Evolutionary conservation across 768 basidiomycete species (phyloP).

Genomic region (Podaxis mareebaensis): DNA sequence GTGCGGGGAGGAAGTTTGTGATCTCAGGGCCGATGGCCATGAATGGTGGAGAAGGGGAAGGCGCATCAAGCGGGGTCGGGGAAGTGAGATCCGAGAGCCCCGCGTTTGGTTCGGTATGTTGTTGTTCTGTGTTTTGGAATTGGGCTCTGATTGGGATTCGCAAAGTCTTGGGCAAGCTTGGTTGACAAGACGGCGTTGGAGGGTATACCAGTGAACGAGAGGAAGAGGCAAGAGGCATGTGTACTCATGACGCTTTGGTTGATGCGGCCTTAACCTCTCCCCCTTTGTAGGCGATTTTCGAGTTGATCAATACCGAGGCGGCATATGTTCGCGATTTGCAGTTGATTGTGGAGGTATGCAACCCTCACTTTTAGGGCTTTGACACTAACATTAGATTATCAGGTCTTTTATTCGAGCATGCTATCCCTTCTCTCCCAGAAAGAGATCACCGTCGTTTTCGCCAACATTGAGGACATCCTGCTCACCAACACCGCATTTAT

Average conservation of each 20-base stretch:
- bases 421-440: slow-evolving; percentile 71
- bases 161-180: slow-evolving; percentile 88
- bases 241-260: not conserved
- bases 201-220: slow-evolving; percentile 74
- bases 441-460: slow-evolving; percentile 82
- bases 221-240: slow-evolving; percentile 83
- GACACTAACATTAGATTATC: not conserved
- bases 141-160: not conserved
- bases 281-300: slow-evolving; percentile 76
- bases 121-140: not conserved
- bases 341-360: slow-evolving; percentile 80
- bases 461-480: slow-evolving; percentile 91
- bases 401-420: slow-evolving; percentile 88
- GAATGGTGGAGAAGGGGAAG: slow-evolving; percentile 15
- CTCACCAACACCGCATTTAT: slow-evolving; percentile 89
- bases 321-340: slow-evolving; percentile 92
- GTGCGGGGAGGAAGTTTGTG: slow-evolving; percentile 37
- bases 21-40: slow-evolving; percentile 73
- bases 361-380: not conserved
- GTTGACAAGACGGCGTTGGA: slow-evolving; percentile 84
- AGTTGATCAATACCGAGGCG: slow-evolving; percentile 88
- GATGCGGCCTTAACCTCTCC: not conserved
- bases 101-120: slow-evolving; percentile 65
- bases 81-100: slow-evolving; percentile 51
- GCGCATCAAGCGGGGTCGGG: slow-evolving; percentile 18